These are phyloP conservation scores for Alternaria consortialis DNA, from an alignment of 2,329 filamentous ascomycete genomes.

Conservation along the genomic window DNA sequence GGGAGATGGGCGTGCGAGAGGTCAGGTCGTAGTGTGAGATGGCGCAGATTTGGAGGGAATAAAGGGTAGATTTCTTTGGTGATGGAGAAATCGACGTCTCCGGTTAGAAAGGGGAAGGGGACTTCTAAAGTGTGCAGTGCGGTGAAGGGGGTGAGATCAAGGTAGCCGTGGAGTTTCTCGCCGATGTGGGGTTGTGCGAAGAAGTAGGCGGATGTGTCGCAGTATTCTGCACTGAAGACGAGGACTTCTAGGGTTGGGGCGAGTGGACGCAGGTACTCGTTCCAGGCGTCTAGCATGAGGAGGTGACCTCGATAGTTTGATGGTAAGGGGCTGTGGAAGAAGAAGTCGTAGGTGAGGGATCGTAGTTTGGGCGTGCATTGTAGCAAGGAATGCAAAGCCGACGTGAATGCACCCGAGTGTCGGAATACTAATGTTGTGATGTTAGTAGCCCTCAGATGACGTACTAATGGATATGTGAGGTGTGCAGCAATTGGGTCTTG, in stretches of 20 bases:
- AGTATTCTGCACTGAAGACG: slow-evolving; percentile 35
- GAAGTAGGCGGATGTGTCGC: slow-evolving; percentile 22
- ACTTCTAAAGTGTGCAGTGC: slow-evolving; percentile 37
- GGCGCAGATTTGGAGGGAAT: slow-evolving; percentile 34
- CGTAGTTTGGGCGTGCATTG: slow-evolving; percentile 27
- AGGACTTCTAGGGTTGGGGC: slow-evolving; percentile 26
- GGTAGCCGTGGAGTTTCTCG: slow-evolving; percentile 26
- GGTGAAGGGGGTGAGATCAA: slow-evolving; percentile 33
- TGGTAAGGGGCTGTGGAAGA: slow-evolving; percentile 17
- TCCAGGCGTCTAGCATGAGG: slow-evolving; percentile 32
- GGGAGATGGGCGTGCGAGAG: slow-evolving; percentile 36
- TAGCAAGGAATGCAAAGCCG: slow-evolving; percentile 18
- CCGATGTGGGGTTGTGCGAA: slow-evolving; percentile 34
- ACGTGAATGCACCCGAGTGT: slow-evolving; percentile 19
- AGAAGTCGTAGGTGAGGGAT: slow-evolving; percentile 37
- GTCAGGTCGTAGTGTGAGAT: slow-evolving; percentile 36
- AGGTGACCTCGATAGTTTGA: slow-evolving; percentile 9
- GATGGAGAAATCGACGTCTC: slow-evolving; percentile 34
- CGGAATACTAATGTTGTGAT: slow-evolving; percentile 35
- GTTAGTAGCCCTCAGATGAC: slow-evolving; percentile 12
- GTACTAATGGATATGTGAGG: slow-evolving; percentile 5
- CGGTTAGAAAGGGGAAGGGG: slow-evolving; percentile 37
- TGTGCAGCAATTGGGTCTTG: too few species aligned
- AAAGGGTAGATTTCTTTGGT: slow-evolving; percentile 28
- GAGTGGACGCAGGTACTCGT: slow-evolving; percentile 16